Evolutionary conservation across 768 basidiomycete genomes (phyloP).

Genomic region (Tricholoma sp.): DNA sequence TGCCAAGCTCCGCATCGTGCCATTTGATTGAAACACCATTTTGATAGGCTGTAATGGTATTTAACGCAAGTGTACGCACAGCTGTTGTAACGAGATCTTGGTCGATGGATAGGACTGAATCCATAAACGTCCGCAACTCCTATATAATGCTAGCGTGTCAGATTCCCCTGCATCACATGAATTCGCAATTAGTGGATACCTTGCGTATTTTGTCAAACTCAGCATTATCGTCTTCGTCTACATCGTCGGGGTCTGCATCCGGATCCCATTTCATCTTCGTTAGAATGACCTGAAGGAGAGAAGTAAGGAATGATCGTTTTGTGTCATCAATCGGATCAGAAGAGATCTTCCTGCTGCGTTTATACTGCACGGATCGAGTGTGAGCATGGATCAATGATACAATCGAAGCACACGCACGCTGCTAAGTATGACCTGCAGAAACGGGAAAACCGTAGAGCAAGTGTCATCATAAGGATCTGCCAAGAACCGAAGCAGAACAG

Average conservation of each 20-base stretch:
- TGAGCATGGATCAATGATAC: constrained; percentile 1
- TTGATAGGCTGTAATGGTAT: constrained; percentile 68
- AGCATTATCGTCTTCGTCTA: constrained; percentile 82
- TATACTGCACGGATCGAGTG: constrained; percentile 54
- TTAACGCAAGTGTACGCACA: constrained; percentile 66
- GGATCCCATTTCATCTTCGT: constrained; percentile 90
- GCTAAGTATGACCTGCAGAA: constrained; percentile 70
- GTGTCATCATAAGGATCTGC: constrained; percentile 90
- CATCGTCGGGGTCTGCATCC: constrained; percentile 72
- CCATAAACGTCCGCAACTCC: constrained; percentile 85
- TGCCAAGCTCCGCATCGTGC: constrained; percentile 90
- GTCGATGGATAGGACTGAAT: constrained; percentile 82
- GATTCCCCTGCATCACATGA: neutral
- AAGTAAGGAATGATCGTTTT: constrained; percentile 72
- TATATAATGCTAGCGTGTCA: constrained; percentile 20
- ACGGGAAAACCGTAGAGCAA: constrained; percentile 76
- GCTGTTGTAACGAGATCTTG: constrained; percentile 78
- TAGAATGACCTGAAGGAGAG: constrained; percentile 73
- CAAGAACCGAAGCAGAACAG: constrained; percentile 83
- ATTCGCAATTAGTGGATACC: constrained; percentile 31
- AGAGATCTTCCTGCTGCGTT: constrained; percentile 60
- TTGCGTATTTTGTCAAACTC: constrained; percentile 85
- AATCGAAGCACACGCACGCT: constrained; percentile 46
- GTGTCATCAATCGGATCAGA: constrained; percentile 57
- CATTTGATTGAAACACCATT: constrained; percentile 68